These are phyloP conservation scores for Dipodascus albidus DNA, from an alignment of 805 yeast genomes.

Conservation along the genomic window DNA sequence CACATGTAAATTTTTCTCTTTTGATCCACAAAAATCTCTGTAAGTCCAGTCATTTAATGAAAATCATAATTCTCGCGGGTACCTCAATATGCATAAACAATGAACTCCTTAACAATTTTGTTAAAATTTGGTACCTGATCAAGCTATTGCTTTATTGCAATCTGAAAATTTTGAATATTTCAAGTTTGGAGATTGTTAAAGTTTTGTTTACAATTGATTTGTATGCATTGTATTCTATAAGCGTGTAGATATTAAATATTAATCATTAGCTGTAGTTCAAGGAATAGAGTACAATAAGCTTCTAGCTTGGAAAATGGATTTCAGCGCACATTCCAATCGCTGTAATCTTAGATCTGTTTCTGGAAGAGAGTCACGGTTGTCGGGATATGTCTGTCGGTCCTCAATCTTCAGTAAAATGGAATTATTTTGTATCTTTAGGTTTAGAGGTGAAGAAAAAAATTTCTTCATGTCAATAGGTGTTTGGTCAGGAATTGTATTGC, in stretches of 20 bases:
- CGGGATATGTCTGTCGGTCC: neutral
- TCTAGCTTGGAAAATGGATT: constrained; percentile 15
- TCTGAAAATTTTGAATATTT: no score
- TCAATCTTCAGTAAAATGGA: constrained; percentile 16
- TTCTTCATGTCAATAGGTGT: neutral
- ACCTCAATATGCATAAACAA: no score
- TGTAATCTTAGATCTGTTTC: constrained; percentile 8
- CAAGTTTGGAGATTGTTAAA: no score
- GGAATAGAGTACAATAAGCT: constrained; percentile 11
- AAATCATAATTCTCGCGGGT: no score
- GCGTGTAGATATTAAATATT: neutral
- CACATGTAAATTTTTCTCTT: no score
- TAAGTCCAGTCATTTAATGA: no score
- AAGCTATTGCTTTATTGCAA: no score
- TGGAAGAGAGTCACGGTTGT: constrained; percentile 4
- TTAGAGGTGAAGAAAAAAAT: neutral
- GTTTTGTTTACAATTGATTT: no score
- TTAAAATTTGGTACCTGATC: neutral
- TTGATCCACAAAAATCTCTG: no score
- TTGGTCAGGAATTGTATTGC: neutral
- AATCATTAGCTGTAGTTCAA: no score
- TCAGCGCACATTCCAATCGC: constrained; percentile 13
- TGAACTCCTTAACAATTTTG: no score
- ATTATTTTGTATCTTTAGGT: neutral
- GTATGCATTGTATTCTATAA: neutral